Base-by-base conservation (phyloP, 768 basidiomycete genomes). In the Tricholoma terreum region DNA sequence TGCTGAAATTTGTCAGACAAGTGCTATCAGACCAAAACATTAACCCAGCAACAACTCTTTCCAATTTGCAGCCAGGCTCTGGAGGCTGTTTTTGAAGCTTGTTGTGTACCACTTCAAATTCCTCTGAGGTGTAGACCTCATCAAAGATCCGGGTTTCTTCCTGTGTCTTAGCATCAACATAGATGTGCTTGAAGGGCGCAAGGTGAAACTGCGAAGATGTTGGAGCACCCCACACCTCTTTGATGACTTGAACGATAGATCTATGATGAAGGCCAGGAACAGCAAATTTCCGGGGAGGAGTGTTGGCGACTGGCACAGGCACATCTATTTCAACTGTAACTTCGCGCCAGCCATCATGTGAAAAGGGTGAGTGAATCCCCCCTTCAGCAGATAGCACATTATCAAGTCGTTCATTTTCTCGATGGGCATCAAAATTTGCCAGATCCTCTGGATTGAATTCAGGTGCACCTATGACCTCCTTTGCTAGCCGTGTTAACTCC, bases 101-200 rank as follows among this genome's bases (percentile, higher is more conserved):
- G n/a, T n/a, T 42, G 52, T 71, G 61, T 14, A 61, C 67, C 0
- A 62, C 60, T 40, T 64, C 57, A 36, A 65, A 62, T 2, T 65
- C 65, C 38, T 70, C 65, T 2, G 64, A 67, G 9, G 61, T 55
- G 42, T 69, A 71, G 0, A n/a, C n/a, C n/a, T n/a, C n/a, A n/a
- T n/a, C n/a, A n/a, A n/a, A n/a, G n/a, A n/a, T n/a, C n/a, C n/a
- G n/a, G n/a, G n/a, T n/a, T n/a, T n/a, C n/a, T n/a, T n/a, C n/a
- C n/a, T n/a, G n/a, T n/a, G n/a, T n/a, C 17, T 42, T 46, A 19
- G 57, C 17, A 6, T 64, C 58, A 17, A 66, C 59, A 63, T 65
- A 69, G 35, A 64, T 67, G 6, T 59, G 60, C 31, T 63, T 60
- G 54, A 66, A 68, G 12, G 62, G 65, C 0, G 57, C 60, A 21